Percentiles rank a stretch among this genome's conserved stretches.
Conservation (phyloP, 306 rosid species). For the Inga laurina region DNA sequence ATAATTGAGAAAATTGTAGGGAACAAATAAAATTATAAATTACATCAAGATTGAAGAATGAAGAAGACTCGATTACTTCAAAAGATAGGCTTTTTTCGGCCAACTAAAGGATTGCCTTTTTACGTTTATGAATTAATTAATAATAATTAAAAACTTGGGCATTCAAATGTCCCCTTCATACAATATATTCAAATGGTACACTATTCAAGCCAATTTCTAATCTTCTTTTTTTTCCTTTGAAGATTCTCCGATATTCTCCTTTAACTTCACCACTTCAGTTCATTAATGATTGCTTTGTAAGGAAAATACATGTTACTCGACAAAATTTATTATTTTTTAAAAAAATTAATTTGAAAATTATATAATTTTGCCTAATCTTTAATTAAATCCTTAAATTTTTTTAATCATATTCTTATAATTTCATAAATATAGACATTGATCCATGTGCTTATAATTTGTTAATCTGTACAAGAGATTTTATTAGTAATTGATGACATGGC, state of each 20-base stretch:
- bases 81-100: not conserved
- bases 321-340: not conserved
- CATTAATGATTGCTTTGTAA: not conserved
- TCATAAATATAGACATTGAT: too few species aligned
- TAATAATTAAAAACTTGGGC: not conserved
- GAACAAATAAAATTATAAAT: too few species aligned
- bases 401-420: too few species aligned
- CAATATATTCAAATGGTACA: not conserved
- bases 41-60: not conserved
- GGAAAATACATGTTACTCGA: not conserved
- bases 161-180: not conserved
- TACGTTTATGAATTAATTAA: not conserved
- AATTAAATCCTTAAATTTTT: too few species aligned
- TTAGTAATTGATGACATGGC: too few species aligned
- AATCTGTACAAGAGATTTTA: too few species aligned
- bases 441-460: too few species aligned
- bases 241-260: not conserved
- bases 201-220: not conserved
- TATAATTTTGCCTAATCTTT: too few species aligned
- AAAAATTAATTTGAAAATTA: too few species aligned
- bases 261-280: not conserved
- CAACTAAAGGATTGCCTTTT: not conserved
- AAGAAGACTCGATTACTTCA: too few species aligned
- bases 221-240: not conserved
- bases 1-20: too few species aligned